Percentiles rank a stretch among this genome's conserved stretches.
Conservation (phyloP, 2,329 filamentous ascomycete genomes). For the Ceratocystis lukuohia region DNA sequence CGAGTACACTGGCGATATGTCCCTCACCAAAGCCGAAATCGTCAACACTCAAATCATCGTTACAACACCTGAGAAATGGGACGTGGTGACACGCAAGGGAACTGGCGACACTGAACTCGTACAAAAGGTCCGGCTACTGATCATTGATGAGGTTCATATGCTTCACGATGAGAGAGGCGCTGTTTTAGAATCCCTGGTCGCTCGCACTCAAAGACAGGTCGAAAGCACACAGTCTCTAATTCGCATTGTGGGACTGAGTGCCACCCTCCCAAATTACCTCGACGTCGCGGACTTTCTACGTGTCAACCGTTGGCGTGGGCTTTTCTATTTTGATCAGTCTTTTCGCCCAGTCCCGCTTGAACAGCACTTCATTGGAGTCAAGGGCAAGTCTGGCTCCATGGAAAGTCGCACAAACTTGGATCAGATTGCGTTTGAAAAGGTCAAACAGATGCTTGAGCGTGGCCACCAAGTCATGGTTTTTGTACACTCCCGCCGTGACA, state of each 20-base stretch:
- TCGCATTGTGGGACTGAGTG: conserved; percentile 86
- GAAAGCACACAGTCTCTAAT: conserved; percentile 97
- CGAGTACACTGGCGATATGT: conserved; percentile 97
- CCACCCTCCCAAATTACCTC: conserved; percentile 89
- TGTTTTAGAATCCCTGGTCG: conserved; percentile 89
- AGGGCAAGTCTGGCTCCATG: conserved; percentile 72
- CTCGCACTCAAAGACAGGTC: conserved; percentile 86
- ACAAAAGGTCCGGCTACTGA: conserved; percentile 87
- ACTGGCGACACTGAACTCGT: conserved; percentile 95
- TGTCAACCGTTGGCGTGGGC: conserved; percentile 79
- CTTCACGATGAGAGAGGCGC: conserved; percentile 94
- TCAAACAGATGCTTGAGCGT: conserved; percentile 75
- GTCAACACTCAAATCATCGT: conserved; percentile 95
- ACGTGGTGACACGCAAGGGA: conserved; percentile 92
- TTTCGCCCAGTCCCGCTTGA: conserved; percentile 93
- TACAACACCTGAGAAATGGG: conserved; percentile 98
- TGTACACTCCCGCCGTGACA: conserved; percentile 92
- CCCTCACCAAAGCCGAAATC: conserved; percentile 92
- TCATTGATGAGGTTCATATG: conserved; percentile 99
- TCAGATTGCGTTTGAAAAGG: conserved; percentile 78
- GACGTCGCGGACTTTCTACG: conserved; percentile 96
- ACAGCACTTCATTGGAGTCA: conserved; percentile 94
- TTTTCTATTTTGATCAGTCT: conserved; percentile 95
- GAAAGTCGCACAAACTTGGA: conserved; percentile 83
- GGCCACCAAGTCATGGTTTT: conserved; percentile 99